phyloP scores from a whole-genome alignment of 2,329 filamentous ascomycete genomes.

The Diplodia sapinea region DNA sequence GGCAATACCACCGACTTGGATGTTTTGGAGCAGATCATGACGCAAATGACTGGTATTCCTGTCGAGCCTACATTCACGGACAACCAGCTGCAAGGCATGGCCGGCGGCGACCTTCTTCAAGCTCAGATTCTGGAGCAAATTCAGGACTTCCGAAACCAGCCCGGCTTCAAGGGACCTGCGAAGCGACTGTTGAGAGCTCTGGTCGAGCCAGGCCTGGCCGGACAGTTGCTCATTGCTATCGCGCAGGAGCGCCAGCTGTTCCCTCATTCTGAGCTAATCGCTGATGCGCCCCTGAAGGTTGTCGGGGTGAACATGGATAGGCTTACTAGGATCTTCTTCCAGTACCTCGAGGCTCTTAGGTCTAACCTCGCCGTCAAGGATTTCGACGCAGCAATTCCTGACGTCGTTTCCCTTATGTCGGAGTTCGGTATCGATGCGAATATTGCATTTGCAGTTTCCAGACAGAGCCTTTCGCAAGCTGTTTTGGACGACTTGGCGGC shows the following conservation, averaged over 20 bases:
- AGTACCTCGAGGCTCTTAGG: conserved; percentile 88
- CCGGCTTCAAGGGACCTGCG: conserved; percentile 67
- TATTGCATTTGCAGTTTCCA: conserved; percentile 24
- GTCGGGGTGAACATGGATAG: conserved; percentile 89
- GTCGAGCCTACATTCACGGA: conserved; percentile 89
- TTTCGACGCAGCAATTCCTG: conserved; percentile 80
- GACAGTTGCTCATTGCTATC: conserved; percentile 84
- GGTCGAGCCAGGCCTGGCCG: conserved; percentile 76
- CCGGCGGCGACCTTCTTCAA: conserved; percentile 79
- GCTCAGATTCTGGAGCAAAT: conserved; percentile 78
- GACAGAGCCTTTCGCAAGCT: conserved; percentile 50
- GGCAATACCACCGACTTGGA: conserved; percentile 91
- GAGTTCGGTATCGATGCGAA: conserved; percentile 74
- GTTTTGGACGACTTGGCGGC: conserved; percentile 47
- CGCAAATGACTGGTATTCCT: conserved; percentile 91
- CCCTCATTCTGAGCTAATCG: conserved; percentile 73
- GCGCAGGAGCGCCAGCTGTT: conserved; percentile 90
- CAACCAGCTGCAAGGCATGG: conserved; percentile 83
- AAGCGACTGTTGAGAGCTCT: conserved; percentile 81
- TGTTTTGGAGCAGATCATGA: conserved; percentile 87
- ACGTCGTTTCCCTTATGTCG: conserved; percentile 72
- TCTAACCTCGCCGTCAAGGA: conserved; percentile 76
- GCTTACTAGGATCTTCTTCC: conserved; percentile 80
- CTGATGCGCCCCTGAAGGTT: conserved; percentile 83
- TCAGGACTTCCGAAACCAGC: conserved; percentile 74